A percentile compares a stretch with the other conserved stretches of the same genome.
Conservation (phyloP, 31 red algal genomes). For the Odonthalia washingtoniensis region DNA sequence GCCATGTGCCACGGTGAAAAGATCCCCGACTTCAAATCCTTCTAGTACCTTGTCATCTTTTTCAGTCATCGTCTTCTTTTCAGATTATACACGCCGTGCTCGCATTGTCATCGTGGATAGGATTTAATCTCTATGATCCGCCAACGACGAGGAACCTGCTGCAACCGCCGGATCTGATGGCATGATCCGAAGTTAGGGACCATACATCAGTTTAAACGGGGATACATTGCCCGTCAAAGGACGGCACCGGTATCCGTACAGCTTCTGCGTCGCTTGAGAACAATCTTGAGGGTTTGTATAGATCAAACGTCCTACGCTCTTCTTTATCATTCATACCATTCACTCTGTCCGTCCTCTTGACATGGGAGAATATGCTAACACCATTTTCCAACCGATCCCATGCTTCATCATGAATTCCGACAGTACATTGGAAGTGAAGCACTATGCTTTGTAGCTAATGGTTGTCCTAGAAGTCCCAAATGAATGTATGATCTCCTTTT, state of each 20-base stretch:
- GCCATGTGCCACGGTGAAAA: neutral
- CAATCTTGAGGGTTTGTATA: too few relatives aligned
- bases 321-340: neutral
- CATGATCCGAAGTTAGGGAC: too few relatives aligned
- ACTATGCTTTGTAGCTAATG: neutral
- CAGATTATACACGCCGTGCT: too few relatives aligned
- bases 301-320: neutral
- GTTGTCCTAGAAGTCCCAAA: neutral
- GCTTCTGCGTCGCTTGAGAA: too few relatives aligned
- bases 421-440: neutral
- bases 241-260: too few relatives aligned
- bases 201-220: conserved; percentile 16
- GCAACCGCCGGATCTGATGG: too few relatives aligned
- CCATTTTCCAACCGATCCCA: neutral
- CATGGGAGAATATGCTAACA: neutral
- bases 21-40: neutral
- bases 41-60: too few relatives aligned
- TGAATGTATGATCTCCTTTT: neutral
- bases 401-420: neutral
- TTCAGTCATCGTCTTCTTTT: too few relatives aligned
- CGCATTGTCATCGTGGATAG: too few relatives aligned
- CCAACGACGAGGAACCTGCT: too few relatives aligned
- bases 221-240: too few relatives aligned
- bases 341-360: neutral
- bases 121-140: too few relatives aligned